These are phyloP conservation scores for Penicillium subrubescens DNA, from an alignment of 495 filamentous ascomycete species.

Conservation along the genomic window DNA sequence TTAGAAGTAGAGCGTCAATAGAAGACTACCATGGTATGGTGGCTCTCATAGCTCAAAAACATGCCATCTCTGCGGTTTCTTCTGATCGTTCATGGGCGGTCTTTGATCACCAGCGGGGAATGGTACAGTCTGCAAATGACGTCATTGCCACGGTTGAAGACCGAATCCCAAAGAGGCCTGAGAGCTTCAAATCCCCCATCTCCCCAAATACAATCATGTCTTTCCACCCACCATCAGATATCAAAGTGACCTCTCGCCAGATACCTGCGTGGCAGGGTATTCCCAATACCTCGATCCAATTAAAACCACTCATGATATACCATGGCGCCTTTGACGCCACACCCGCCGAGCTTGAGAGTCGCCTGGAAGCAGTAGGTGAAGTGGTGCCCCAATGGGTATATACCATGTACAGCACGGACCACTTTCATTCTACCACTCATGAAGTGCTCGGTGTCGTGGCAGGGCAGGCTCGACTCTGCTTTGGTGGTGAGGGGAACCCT, in stretches of 20 bases:
- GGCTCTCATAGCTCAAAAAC: background rate
- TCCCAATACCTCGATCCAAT: constrained; percentile 67
- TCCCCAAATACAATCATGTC: constrained; percentile 21
- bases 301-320: constrained; percentile 64
- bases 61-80: background rate
- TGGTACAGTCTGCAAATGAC: background rate
- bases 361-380: constrained; percentile 52
- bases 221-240: constrained; percentile 48
- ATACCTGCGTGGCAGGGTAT: constrained; percentile 60
- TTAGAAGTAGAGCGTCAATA: background rate
- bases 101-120: background rate
- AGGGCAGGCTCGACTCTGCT: constrained; percentile 64
- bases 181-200: background rate
- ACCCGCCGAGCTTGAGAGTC: constrained; percentile 52
- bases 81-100: background rate
- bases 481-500: constrained; percentile 66
- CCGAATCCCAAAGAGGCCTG: background rate
- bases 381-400: constrained; percentile 67
- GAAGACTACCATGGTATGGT: too few relatives aligned
- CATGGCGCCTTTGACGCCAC: constrained; percentile 54
- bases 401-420: constrained; percentile 64
- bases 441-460: constrained; percentile 63
- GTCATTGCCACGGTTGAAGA: constrained; percentile 2
- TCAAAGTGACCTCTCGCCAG: constrained; percentile 56
- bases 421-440: constrained; percentile 69